These are phyloP conservation scores for Chrysoporthe austroafricana DNA, from an alignment of 2,329 filamentous ascomycete species.

Conservation along the genomic window DNA sequence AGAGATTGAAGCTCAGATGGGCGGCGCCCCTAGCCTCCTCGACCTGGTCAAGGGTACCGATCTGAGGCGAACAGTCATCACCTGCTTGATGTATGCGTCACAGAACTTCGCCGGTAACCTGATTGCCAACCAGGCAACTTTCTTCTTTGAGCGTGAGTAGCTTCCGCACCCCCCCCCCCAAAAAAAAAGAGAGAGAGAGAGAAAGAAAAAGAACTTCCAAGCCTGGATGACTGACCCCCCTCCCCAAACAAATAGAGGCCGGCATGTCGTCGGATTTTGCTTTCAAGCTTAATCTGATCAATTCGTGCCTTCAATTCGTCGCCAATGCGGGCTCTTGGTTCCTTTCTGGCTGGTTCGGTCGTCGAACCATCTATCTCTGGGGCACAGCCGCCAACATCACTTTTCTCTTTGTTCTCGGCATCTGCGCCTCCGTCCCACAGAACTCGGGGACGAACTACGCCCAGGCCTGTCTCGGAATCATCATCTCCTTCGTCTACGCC, in stretches of 20 bases:
- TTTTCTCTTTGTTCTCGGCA: slow-evolving; percentile 61
- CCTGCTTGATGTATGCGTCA: slow-evolving; percentile 60
- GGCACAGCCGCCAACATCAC: slow-evolving; percentile 57
- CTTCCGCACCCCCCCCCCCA: neutral
- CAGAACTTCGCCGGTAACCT: slow-evolving; percentile 67
- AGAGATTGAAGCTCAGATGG: slow-evolving; percentile 52
- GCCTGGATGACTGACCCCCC: neutral
- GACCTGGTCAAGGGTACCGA: slow-evolving; percentile 58
- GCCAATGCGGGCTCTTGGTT: slow-evolving; percentile 37
- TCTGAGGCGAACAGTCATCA: slow-evolving; percentile 56
- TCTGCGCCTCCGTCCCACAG: slow-evolving; percentile 56
- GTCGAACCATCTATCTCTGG: slow-evolving; percentile 65
- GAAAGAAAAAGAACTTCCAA: too few species aligned
- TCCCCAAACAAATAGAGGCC: slow-evolving; percentile 11
- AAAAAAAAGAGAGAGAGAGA: too few species aligned
- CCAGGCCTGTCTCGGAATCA: slow-evolving; percentile 65
- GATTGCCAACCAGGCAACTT: slow-evolving; percentile 66
- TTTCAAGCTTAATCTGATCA: slow-evolving; percentile 29
- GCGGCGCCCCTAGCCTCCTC: slow-evolving; percentile 50
- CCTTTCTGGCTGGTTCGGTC: slow-evolving; percentile 43
- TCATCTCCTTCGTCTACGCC: slow-evolving; percentile 68
- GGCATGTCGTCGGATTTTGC: slow-evolving; percentile 26
- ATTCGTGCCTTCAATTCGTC: slow-evolving; percentile 27
- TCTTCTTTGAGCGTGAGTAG: slow-evolving; percentile 59
- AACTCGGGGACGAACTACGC: slow-evolving; percentile 51